These are phyloP conservation scores for Cadophora gregata DNA, from an alignment of 2,329 filamentous ascomycete genomes.

Conservation along the genomic window DNA sequence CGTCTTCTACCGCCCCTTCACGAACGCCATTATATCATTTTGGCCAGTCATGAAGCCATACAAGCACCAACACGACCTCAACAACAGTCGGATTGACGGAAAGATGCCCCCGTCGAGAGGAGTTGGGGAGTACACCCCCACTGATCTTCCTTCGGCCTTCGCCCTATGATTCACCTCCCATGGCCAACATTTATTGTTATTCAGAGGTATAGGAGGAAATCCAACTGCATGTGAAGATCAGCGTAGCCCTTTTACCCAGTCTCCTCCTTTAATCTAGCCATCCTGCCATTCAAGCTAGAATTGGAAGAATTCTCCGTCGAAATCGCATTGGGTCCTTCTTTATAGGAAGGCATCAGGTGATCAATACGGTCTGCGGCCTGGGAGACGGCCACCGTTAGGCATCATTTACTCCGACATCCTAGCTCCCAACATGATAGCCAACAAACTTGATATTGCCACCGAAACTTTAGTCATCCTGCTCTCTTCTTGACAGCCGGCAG, in stretches of 20 bases:
- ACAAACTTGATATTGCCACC: not conserved
- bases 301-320: constrained; percentile 12
- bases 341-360: constrained; percentile 13
- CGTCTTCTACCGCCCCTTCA: constrained; percentile 16
- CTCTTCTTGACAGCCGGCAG: not conserved
- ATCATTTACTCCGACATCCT: not conserved
- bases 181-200: constrained; percentile 9
- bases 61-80: not conserved
- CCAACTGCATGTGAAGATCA: constrained; percentile 5
- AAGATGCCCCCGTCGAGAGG: not conserved
- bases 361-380: constrained; percentile 1
- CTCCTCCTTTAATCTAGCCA: constrained; percentile 11
- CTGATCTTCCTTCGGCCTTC: constrained; percentile 1
- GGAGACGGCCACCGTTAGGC: not conserved
- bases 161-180: constrained; percentile 7
- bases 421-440: not conserved
- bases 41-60: constrained; percentile 8
- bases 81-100: constrained; percentile 8
- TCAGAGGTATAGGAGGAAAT: not conserved
- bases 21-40: constrained; percentile 1
- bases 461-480: not conserved
- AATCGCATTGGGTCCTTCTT: not conserved
- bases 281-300: constrained; percentile 1
- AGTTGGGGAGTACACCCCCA: not conserved
- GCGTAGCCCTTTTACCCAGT: constrained; percentile 8